A percentile compares a stretch with the other conserved stretches of the same genome.
These are phyloP conservation scores for Royoungia palumana DNA, from an alignment of 768 basidiomycete species.

Conservation along the genomic window DNA sequence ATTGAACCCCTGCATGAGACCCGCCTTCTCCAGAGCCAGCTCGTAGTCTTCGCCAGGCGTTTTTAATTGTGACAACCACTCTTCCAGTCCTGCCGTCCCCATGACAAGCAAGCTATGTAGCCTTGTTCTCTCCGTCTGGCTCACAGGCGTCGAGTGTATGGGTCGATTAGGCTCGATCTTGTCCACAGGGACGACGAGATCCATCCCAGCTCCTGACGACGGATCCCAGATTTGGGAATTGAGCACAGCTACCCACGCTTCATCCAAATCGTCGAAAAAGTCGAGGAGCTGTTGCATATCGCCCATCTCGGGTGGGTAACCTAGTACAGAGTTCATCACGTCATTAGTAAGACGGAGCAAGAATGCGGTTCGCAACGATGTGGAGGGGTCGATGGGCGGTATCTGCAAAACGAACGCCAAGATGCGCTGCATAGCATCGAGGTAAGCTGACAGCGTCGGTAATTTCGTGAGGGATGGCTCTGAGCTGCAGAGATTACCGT, in stretches of 20 bases:
- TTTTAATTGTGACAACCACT: constrained; percentile 51
- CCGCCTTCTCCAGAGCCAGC: constrained; percentile 45
- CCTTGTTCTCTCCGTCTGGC: constrained; percentile 71
- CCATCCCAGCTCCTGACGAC: constrained; percentile 35
- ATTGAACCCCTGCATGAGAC: constrained; percentile 60
- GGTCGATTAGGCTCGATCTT: constrained; percentile 25
- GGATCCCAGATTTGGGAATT: constrained; percentile 67
- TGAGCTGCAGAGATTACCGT: constrained; percentile 11
- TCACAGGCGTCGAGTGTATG: constrained; percentile 47
- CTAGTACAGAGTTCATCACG: constrained; percentile 53
- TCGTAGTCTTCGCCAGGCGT: constrained; percentile 29
- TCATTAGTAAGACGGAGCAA: constrained; percentile 75
- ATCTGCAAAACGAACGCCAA: constrained; percentile 67
- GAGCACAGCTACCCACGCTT: constrained; percentile 68
- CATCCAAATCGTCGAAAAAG: constrained; percentile 71
- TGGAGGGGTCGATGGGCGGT: constrained; percentile 70
- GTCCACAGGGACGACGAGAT: constrained; percentile 41
- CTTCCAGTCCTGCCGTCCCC: constrained; percentile 60
- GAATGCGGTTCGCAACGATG: constrained; percentile 59
- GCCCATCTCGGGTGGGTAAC: constrained; percentile 49
- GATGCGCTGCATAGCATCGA: constrained; percentile 53
- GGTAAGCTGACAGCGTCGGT: constrained; percentile 57
- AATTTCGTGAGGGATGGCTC: constrained; percentile 45
- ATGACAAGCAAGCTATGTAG: constrained; percentile 62
- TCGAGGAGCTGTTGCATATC: constrained; percentile 54